These are phyloP conservation scores for Agaricus blazei DNA, from an alignment of 768 basidiomycete species.

Conservation along the genomic window DNA sequence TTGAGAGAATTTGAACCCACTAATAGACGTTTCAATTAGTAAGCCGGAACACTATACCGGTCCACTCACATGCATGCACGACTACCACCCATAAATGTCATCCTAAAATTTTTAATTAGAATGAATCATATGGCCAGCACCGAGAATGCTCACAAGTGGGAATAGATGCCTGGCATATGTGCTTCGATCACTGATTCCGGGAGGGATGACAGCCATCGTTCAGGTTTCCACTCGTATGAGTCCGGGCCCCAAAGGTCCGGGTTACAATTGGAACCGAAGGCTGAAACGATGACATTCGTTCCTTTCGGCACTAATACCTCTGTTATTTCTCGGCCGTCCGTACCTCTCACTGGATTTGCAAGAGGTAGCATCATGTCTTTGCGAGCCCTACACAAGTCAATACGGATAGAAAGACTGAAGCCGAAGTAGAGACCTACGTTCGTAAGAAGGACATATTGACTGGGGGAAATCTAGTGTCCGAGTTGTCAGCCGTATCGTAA, in stretches of 20 bases:
- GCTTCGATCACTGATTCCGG: slow-evolving; percentile 23
- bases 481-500: neutral
- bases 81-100: slow-evolving; percentile 17
- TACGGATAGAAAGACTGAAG: neutral
- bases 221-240: slow-evolving; percentile 31
- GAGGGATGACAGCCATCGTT: slow-evolving; percentile 31
- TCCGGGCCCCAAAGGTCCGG: slow-evolving; percentile 32
- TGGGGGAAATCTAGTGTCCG: slow-evolving; percentile 7
- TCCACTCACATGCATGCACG: slow-evolving; percentile 14
- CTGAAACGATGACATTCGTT: slow-evolving; percentile 21
- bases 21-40: slow-evolving; percentile 10
- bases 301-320: slow-evolving; percentile 20
- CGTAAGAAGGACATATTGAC: slow-evolving; percentile 11
- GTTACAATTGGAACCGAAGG: slow-evolving; percentile 25
- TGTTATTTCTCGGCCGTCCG: slow-evolving; percentile 21
- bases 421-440: slow-evolving; percentile 8
- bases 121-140: neutral
- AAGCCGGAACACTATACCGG: neutral
- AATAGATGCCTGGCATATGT: slow-evolving; percentile 14
- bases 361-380: slow-evolving; percentile 24
- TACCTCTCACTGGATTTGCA: slow-evolving; percentile 22
- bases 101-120: slow-evolving; percentile 8
- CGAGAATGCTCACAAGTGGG: slow-evolving; percentile 10
- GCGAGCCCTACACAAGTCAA: slow-evolving; percentile 14
- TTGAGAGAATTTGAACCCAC: slow-evolving; percentile 51